Percentiles rank a stretch among this genome's conserved stretches.
Conservation (phyloP, 2,329 filamentous ascomycete species). For the Alternaria burnsii region DNA sequence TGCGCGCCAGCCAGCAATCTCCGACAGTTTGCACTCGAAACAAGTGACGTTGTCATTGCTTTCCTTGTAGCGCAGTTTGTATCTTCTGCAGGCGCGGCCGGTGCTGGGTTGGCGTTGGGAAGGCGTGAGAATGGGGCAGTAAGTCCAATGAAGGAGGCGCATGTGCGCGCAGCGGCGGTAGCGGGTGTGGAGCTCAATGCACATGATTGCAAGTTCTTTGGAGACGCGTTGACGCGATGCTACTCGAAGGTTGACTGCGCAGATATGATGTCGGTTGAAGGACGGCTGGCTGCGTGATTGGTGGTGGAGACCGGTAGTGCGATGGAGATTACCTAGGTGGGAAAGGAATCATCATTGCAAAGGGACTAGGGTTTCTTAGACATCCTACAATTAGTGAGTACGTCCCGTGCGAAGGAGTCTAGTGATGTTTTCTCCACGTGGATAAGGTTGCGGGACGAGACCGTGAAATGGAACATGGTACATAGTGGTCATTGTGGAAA, state of each 20-base stretch:
- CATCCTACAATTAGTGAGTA: no score
- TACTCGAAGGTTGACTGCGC: background rate
- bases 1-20: background rate
- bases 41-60: background rate
- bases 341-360: background rate
- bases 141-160: constrained; percentile 18
- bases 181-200: constrained; percentile 15
- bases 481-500: background rate
- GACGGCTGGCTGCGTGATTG: background rate
- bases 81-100: constrained; percentile 14
- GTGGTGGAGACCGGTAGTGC: background rate
- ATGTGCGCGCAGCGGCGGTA: constrained; percentile 25
- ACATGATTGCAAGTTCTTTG: constrained; percentile 16
- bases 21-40: background rate
- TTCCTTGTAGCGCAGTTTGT: constrained; percentile 19
- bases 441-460: background rate
- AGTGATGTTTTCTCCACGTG: background rate
- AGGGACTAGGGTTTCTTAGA: no score
- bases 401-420: background rate
- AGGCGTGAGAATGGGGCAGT: constrained; percentile 20
- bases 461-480: background rate
- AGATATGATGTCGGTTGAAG: background rate
- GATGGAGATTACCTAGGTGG: background rate
- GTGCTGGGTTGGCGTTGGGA: constrained; percentile 2
- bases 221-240: background rate